Base-by-base conservation (phyloP, 495 filamentous ascomycete species). In the Parmelia sp. region DNA sequence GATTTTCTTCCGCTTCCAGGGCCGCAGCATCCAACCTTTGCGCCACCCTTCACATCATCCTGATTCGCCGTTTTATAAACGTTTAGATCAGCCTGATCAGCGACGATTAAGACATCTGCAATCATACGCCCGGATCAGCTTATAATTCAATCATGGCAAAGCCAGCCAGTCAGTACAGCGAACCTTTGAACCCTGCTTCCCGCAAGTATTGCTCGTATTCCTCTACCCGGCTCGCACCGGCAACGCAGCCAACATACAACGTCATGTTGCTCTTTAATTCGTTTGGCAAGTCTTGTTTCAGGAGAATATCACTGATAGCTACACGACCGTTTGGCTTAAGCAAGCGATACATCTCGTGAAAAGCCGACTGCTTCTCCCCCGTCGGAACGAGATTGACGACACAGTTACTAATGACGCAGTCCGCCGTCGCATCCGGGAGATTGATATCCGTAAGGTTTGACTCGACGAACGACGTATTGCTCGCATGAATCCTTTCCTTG, bases 351-450 rank as follows among this genome's bases (percentile, higher is more conserved):
- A 88, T 86, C 75, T 90, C 85, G 12, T 71, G 33, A 71, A 88
- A 88, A 4, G 80, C 84, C 23, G 75, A 55, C 5, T 66, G 78
- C 72, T 87, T 89, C 29, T 88, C 83, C 0, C 58, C 61, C 23
- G 73, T 70, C 1, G 85, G 84, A 0, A 90, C 83, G 0, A 89
- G 82, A 71, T 88, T 90, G 64, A 89, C 75, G 56, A 87, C 84
- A 69, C 84, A 86, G 70, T 86, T 87, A 67, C 79, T 81, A 64
- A 86, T 86, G 62, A 89, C 79, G 69, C 82, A 84, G 70, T 88
- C 78, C 29, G 78, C 82, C 19, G 61, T 78, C 19, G 51, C 68
- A 11, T 68, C 57, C 21, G 76, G 69, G 9, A 88, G 71, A 3
- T 78, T 67, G 15, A 87, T 79, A 7, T 74, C 69, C 21, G 79